These are phyloP conservation scores for Cenchrus americanus DNA, from an alignment of 176 grass and related monocot species.

Conservation along the genomic window DNA sequence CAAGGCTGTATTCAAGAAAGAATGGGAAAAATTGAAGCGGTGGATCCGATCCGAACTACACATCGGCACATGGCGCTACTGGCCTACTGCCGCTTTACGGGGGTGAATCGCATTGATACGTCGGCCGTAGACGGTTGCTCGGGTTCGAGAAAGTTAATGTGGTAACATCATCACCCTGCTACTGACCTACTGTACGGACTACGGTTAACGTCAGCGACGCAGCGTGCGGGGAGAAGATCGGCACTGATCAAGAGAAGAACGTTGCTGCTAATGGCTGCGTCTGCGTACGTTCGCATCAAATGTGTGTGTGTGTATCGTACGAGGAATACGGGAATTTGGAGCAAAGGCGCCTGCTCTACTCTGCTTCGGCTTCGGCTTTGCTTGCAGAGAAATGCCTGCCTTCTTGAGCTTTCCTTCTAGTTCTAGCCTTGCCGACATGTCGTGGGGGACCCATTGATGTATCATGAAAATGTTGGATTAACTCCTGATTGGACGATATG, in stretches of 20 bases:
- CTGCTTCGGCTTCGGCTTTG: not conserved
- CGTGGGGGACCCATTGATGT: not conserved
- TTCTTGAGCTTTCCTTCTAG: not conserved
- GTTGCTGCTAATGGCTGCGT: not conserved
- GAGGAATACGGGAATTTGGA: slow-evolving; percentile 13
- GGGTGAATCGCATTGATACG: slow-evolving; percentile 36
- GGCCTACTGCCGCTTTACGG: not conserved
- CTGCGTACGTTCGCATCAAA: not conserved
- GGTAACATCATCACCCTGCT: slow-evolving; percentile 17
- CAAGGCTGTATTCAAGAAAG: not conserved
- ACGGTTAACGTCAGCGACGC: not conserved
- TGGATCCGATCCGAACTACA: slow-evolving; percentile 25
- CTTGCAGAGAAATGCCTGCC: not conserved
- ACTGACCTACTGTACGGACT: too few species aligned
- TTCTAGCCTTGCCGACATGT: not conserved
- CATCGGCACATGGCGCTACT: not conserved
- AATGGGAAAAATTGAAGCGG: slow-evolving; percentile 7
- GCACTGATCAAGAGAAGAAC: not conserved
- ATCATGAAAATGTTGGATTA: slow-evolving; percentile 6
- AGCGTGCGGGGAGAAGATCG: not conserved
- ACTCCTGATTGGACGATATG: not conserved
- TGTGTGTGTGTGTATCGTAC: not conserved
- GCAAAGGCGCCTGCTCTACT: not conserved
- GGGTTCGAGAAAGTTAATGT: slow-evolving; percentile 36
- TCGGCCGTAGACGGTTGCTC: slow-evolving; percentile 5